Percentiles rank a stretch among this genome's conserved stretches.
These are phyloP conservation scores for Pseudogymnoascus sp. DNA, from an alignment of 2,329 filamentous ascomycete genomes.

Conservation along the genomic window DNA sequence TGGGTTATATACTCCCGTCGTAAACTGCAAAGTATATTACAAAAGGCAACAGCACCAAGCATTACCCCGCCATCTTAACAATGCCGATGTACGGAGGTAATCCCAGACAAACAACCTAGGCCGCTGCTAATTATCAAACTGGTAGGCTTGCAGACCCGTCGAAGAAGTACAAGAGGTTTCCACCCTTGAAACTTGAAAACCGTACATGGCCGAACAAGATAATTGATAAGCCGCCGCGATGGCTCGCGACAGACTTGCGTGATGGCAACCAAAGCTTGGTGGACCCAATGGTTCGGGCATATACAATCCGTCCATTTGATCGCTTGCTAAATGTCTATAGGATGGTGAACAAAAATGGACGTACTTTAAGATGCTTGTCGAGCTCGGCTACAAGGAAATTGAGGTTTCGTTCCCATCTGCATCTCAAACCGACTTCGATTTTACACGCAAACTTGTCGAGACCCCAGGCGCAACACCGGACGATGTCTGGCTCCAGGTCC, in stretches of 20 bases:
- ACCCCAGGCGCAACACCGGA: constrained; percentile 76
- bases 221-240: constrained; percentile 78
- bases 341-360: constrained; percentile 90
- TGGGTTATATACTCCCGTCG: background rate
- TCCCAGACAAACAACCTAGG: background rate
- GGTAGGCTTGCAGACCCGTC: constrained; percentile 64
- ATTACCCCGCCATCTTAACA: constrained; percentile 8
- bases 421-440: constrained; percentile 92
- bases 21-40: background rate
- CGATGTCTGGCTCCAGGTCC: constrained; percentile 85
- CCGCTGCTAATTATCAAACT: background rate
- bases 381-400: constrained; percentile 95
- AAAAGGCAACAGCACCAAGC: background rate
- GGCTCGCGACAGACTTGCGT: constrained; percentile 80
- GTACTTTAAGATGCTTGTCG: constrained; percentile 89
- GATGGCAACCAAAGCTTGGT: constrained; percentile 92
- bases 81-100: constrained; percentile 12
- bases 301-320: background rate
- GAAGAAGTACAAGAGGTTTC: constrained; percentile 66
- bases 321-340: constrained; percentile 35
- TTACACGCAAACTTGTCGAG: constrained; percentile 77
- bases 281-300: constrained; percentile 73
- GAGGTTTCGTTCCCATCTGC: constrained; percentile 93
- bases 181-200: constrained; percentile 47
- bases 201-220: constrained; percentile 35